These are phyloP conservation scores for Aaosphaeria pasadenensis DNA, from an alignment of 2,329 filamentous ascomycete species.

Conservation along the genomic window DNA sequence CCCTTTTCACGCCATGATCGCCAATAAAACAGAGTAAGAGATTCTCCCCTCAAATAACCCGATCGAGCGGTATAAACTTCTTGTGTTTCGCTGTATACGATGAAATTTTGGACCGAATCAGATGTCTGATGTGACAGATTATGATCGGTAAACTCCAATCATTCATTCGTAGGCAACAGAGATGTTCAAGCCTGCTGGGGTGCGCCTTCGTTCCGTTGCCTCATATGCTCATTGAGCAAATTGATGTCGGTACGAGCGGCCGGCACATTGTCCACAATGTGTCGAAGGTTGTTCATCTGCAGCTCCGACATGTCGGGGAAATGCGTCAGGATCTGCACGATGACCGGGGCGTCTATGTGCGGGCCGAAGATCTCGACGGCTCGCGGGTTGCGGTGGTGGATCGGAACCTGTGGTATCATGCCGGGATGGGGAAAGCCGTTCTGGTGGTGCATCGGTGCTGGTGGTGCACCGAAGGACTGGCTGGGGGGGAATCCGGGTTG, in stretches of 20 bases:
- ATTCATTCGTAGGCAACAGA: too few relatives aligned
- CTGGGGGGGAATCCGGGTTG: conserved; percentile 18
- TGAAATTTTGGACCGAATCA: too few relatives aligned
- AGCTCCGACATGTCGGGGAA: conserved; percentile 38
- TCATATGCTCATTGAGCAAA: conserved; percentile 20
- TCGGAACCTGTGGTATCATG: conserved; percentile 2
- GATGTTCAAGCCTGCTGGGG: too few relatives aligned
- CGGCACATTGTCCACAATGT: conserved; percentile 65
- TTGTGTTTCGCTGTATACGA: too few relatives aligned
- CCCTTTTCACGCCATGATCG: too few relatives aligned
- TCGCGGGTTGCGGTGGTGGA: conserved; percentile 27
- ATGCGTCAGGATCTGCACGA: conserved; percentile 37
- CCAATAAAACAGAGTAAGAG: too few relatives aligned
- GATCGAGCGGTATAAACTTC: too few relatives aligned
- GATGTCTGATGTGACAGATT: too few relatives aligned
- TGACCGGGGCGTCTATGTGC: conserved; percentile 41
- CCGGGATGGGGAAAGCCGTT: not conserved
- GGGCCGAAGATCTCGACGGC: conserved; percentile 43
- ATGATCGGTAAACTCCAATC: too few relatives aligned
- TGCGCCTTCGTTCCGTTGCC: not conserved
- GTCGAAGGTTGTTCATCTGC: conserved; percentile 71
- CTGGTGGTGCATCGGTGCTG: conserved; percentile 1
- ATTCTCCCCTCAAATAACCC: too few relatives aligned
- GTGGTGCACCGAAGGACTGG: conserved; percentile 17
- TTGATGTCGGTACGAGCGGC: conserved; percentile 59